These are phyloP conservation scores for Malbranchea zuffiana DNA, from an alignment of 2,329 filamentous ascomycete species.

Conservation along the genomic window DNA sequence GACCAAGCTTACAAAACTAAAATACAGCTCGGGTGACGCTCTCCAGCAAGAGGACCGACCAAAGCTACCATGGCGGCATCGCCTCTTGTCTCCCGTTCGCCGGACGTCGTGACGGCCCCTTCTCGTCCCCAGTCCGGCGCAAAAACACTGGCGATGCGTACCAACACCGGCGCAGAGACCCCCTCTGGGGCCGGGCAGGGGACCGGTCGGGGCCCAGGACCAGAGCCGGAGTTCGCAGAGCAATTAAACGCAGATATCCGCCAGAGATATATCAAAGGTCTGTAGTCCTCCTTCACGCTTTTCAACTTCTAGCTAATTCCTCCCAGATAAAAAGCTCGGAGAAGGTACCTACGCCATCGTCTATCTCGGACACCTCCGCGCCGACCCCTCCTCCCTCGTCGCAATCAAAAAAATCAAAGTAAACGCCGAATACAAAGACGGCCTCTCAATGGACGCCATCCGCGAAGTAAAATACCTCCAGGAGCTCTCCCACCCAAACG, in stretches of 20 bases:
- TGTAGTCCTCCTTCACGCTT: slow-evolving; percentile 8
- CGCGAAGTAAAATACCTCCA: slow-evolving; percentile 93
- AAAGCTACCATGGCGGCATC: slow-evolving; percentile 34
- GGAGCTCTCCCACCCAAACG: slow-evolving; percentile 88
- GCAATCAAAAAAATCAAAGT: slow-evolving; percentile 52
- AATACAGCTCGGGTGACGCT: not conserved
- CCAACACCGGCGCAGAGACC: slow-evolving; percentile 15
- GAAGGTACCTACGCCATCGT: slow-evolving; percentile 97
- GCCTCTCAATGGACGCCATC: slow-evolving; percentile 86
- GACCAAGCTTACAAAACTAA: not conserved
- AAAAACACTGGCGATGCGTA: slow-evolving; percentile 26
- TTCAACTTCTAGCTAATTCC: slow-evolving; percentile 9
- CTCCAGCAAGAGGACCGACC: too few species aligned
- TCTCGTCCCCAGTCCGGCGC: slow-evolving; percentile 23
- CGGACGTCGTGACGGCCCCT: slow-evolving; percentile 20
- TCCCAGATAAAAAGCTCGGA: slow-evolving; percentile 71
- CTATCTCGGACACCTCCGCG: slow-evolving; percentile 70
- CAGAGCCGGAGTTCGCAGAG: slow-evolving; percentile 47
- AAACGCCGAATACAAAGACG: slow-evolving; percentile 61
- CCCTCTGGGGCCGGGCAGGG: not conserved
- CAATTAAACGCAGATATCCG: slow-evolving; percentile 73
- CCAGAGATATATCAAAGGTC: slow-evolving; percentile 81
- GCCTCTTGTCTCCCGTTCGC: slow-evolving; percentile 32
- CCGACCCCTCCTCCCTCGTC: slow-evolving; percentile 61
- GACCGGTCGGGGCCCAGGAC: slow-evolving; percentile 7